Percentiles rank a stretch among this genome's conserved stretches.
These are phyloP conservation scores for Lachnellula cervina DNA, from an alignment of 2,329 filamentous ascomycete species.

Conservation along the genomic window DNA sequence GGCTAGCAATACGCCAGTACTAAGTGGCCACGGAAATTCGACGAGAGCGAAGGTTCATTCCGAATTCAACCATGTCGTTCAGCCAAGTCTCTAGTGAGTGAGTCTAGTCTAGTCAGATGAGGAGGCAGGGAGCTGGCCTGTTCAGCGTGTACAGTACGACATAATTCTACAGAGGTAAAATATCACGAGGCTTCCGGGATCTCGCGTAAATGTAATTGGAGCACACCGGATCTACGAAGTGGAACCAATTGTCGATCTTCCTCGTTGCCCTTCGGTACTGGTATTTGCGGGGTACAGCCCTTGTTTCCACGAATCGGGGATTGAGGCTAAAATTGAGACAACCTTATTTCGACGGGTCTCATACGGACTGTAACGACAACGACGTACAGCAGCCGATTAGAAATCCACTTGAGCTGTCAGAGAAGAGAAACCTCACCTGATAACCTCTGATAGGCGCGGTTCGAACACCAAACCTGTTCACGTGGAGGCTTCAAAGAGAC, in stretches of 20 bases:
- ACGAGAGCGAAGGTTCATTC: too few relatives aligned
- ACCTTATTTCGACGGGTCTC: slow-evolving; percentile 17
- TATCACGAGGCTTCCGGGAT: too few relatives aligned
- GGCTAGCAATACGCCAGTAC: neutral
- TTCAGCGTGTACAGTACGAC: neutral
- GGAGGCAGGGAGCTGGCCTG: neutral
- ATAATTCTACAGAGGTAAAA: too few relatives aligned
- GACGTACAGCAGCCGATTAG: too few relatives aligned
- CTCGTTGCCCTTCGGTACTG: neutral
- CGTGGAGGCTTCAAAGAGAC: too few relatives aligned
- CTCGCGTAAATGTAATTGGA: neutral
- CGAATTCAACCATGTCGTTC: neutral
- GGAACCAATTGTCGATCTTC: neutral
- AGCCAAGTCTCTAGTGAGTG: neutral
- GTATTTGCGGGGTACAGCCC: neutral
- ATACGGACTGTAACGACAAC: too few relatives aligned
- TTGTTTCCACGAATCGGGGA: neutral
- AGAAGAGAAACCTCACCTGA: too few relatives aligned
- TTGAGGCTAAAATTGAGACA: neutral
- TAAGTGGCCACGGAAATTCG: too few relatives aligned
- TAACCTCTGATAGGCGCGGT: too few relatives aligned
- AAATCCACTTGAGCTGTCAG: too few relatives aligned
- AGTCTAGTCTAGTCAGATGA: too few relatives aligned
- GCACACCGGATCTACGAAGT: neutral
- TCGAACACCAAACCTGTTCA: too few relatives aligned